These are phyloP conservation scores for Stachybotrys echinatus DNA, from an alignment of 2,329 filamentous ascomycete genomes.

Conservation along the genomic window DNA sequence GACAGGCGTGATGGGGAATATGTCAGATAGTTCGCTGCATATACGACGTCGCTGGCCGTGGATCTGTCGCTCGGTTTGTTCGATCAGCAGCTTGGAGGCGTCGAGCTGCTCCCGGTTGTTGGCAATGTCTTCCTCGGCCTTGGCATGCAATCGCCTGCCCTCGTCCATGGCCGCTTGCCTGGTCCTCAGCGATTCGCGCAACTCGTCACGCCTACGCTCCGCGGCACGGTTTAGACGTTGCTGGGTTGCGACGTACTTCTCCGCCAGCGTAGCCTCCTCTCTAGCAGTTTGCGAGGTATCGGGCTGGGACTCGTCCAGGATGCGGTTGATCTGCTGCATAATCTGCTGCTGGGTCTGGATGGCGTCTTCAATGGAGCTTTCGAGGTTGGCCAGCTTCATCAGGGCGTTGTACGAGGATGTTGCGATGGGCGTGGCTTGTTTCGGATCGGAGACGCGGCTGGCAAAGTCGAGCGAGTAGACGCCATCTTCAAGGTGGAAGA, in stretches of 20 bases:
- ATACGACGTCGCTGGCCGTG: slow-evolving; percentile 83
- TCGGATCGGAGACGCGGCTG: slow-evolving; percentile 41
- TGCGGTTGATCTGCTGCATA: slow-evolving; percentile 68
- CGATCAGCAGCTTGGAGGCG: slow-evolving; percentile 49
- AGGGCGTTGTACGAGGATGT: slow-evolving; percentile 83
- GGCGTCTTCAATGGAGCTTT: slow-evolving; percentile 88
- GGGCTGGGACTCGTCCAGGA: slow-evolving; percentile 37
- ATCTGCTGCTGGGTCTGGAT: slow-evolving; percentile 70
- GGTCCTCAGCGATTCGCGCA: slow-evolving; percentile 59
- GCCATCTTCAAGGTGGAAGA: slow-evolving; percentile 83
- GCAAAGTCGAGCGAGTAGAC: slow-evolving; percentile 77
- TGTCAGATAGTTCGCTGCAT: slow-evolving; percentile 71
- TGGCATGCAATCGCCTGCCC: slow-evolving; percentile 55
- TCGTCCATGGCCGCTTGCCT: slow-evolving; percentile 63
- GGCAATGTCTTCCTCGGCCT: slow-evolving; percentile 54
- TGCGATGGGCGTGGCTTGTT: slow-evolving; percentile 43
- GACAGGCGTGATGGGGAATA: slow-evolving; percentile 74
- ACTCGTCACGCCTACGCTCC: slow-evolving; percentile 58
- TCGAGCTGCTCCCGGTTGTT: slow-evolving; percentile 55
- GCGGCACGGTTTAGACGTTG: slow-evolving; percentile 59
- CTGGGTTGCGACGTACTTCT: slow-evolving; percentile 56
- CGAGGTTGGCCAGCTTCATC: slow-evolving; percentile 82
- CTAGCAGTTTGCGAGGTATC: slow-evolving; percentile 42
- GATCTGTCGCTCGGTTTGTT: slow-evolving; percentile 59
- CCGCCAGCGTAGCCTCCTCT: slow-evolving; percentile 42